Evolutionary conservation across 306 rosid genomes (phyloP), one percentile per base, ranked within the genome.

Genomic region (Cicer chorassanicum): DNA sequence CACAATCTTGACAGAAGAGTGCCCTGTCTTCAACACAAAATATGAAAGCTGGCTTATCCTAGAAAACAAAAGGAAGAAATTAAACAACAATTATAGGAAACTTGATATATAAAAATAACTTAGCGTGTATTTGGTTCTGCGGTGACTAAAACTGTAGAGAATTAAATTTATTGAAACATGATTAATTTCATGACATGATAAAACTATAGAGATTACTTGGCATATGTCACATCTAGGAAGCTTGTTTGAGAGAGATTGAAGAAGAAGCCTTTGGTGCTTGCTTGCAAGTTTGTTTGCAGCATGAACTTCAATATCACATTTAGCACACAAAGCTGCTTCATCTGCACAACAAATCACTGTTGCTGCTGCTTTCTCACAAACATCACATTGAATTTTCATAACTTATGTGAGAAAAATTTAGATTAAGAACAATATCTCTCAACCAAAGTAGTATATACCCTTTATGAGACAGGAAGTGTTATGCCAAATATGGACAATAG

Each of bases 1-100:
- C 97, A 45, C 99, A 94, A 39, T 92, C 92, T 74, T 94, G 85
- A 84, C 99, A 94, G 77, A 94, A 86, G 7, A 94, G 92, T 48
- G 99, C 99, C 81, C 97, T 90, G 84, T 94, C 99, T 84, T 94
- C 96, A 18, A 94, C 95, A 67, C 99, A 94, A 75, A 94, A 94
- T 78, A 94, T 94, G 85, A 94, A 94, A 66, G 99, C 97, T 59
- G 95, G 57, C 90, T 90, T 94, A 19, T 94, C 99, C 97, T 94
- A 61, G 13, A 61, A 54, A 46, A 75, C 34, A 41, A 12, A 83
- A 18, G 55, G 7, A 48, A 11, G 10, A 54, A 78, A 48, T 42
- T 79, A 29, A 79, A 67, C 9, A 74, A 69, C 6, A 40, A 8
- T 24, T 6, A 36, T 44, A 12, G 16, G 8, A 9, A 16, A 29